A percentile compares a stretch with the other conserved stretches of the same genome.
Conservation (phyloP, 2,329 filamentous ascomycete genomes). For the Venturia asperata region DNA sequence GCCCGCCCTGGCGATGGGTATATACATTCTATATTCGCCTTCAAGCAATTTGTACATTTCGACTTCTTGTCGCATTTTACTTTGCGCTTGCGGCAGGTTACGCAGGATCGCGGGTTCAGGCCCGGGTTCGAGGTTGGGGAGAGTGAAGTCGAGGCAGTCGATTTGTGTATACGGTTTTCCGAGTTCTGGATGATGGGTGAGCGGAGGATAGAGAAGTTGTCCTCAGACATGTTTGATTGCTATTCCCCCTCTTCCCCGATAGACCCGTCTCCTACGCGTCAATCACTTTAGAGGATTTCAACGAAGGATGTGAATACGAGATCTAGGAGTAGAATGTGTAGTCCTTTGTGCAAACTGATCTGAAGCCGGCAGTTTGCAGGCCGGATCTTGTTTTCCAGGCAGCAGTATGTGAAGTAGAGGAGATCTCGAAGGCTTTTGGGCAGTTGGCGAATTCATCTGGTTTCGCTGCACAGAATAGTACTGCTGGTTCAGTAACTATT, state of each 20-base stretch:
- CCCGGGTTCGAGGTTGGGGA: background rate
- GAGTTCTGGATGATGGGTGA: slow-evolving; percentile 8
- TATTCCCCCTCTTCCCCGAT: background rate
- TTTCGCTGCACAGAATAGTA: too few relatives aligned
- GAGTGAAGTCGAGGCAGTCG: background rate
- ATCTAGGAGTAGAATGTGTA: background rate
- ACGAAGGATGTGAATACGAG: background rate
- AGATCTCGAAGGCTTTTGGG: background rate
- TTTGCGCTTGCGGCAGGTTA: slow-evolving; percentile 52
- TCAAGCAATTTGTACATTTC: slow-evolving; percentile 67
- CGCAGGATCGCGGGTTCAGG: slow-evolving; percentile 35
- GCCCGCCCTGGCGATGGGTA: slow-evolving; percentile 69
- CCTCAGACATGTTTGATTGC: background rate
- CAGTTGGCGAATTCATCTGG: background rate
- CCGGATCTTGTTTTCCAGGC: background rate
- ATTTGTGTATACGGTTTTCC: slow-evolving; percentile 12
- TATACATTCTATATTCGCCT: slow-evolving; percentile 62
- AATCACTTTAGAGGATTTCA: background rate
- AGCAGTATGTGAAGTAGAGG: background rate
- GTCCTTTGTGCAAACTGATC: background rate
- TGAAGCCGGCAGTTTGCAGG: background rate
- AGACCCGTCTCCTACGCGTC: background rate
- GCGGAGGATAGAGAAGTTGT: slow-evolving; percentile 6
- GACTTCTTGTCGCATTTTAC: slow-evolving; percentile 74
- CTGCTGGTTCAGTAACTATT: background rate